Conservation (phyloP, 225 moss, liverwort and hornwort genomes). For the Ulota crispa region DNA sequence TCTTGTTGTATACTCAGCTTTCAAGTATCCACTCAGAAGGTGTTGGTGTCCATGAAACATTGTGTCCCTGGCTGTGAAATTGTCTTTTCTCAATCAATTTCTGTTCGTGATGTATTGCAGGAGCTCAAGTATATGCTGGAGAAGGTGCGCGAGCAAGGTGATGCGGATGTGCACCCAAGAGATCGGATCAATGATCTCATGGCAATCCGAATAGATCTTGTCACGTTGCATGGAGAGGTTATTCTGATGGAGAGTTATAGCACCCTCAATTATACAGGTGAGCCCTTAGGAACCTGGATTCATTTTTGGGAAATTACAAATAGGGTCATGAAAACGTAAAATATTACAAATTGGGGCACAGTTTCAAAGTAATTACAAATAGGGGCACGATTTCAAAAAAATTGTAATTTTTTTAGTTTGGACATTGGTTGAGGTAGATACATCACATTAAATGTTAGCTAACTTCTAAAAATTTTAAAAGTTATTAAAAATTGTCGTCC, state of each 20-base stretch:
- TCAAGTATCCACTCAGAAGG: background rate
- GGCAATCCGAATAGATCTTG: slow-evolving; percentile 55
- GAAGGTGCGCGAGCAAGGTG: slow-evolving; percentile 40
- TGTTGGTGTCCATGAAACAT: background rate
- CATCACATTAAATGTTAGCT: too few relatives aligned
- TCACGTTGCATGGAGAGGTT: slow-evolving; percentile 86
- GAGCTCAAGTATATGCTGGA: slow-evolving; percentile 56
- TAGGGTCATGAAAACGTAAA: too few relatives aligned
- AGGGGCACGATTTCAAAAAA: too few relatives aligned
- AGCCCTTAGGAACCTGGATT: background rate
- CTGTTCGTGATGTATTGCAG: slow-evolving; percentile 15
- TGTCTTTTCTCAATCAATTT: background rate
- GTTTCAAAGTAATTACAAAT: too few relatives aligned
- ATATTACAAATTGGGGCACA: too few relatives aligned
- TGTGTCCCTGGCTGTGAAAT: background rate
- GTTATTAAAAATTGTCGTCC: too few relatives aligned
- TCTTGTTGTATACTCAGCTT: background rate
- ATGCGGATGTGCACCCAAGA: slow-evolving; percentile 28
- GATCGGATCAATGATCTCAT: slow-evolving; percentile 50
- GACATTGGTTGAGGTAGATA: too few relatives aligned
- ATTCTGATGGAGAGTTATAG: slow-evolving; percentile 83
- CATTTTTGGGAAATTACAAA: too few relatives aligned
- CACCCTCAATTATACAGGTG: slow-evolving; percentile 82
- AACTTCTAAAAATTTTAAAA: too few relatives aligned
- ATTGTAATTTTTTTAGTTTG: too few relatives aligned